phyloP scores from a whole-genome alignment of 768 basidiomycete genomes.

The Mycena kentingensis region DNA sequence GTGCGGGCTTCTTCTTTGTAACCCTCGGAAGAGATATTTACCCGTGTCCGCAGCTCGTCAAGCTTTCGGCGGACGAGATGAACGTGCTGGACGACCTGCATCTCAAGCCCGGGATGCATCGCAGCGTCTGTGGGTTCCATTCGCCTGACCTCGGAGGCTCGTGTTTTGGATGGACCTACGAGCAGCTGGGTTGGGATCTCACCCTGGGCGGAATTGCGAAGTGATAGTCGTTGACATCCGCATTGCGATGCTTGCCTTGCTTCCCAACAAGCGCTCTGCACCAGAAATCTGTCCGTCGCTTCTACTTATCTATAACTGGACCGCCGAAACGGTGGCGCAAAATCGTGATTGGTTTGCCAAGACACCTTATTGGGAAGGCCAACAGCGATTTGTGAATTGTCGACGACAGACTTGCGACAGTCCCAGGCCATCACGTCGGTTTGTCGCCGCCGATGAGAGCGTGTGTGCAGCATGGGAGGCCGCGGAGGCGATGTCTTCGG shows the following conservation, averaged over 20 bases:
- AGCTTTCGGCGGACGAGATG: conserved; percentile 39
- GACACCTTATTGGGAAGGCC: neutral
- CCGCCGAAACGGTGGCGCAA: no score
- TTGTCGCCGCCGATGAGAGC: no score
- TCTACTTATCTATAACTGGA: no score
- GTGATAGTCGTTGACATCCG: neutral
- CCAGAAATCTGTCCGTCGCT: no score
- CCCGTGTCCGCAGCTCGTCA: conserved; percentile 33
- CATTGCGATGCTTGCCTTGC: no score
- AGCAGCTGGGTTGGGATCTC: conserved; percentile 41
- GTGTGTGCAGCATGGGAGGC: no score
- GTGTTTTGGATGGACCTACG: conserved; percentile 41
- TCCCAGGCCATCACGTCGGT: no score
- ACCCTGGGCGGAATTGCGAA: conserved; percentile 27
- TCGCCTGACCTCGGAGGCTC: conserved; percentile 30
- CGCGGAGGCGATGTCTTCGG: no score
- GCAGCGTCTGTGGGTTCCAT: conserved; percentile 36
- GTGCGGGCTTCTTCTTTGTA: conserved; percentile 24
- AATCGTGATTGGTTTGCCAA: neutral
- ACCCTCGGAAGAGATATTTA: neutral
- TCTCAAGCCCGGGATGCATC: conserved; percentile 40
- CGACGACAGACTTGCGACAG: no score
- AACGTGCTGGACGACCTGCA: conserved; percentile 41
- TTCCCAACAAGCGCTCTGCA: no score
- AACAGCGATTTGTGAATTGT: no score